Conservation (phyloP, 768 basidiomycete species). For the Strobilomyces dryophilus region DNA sequence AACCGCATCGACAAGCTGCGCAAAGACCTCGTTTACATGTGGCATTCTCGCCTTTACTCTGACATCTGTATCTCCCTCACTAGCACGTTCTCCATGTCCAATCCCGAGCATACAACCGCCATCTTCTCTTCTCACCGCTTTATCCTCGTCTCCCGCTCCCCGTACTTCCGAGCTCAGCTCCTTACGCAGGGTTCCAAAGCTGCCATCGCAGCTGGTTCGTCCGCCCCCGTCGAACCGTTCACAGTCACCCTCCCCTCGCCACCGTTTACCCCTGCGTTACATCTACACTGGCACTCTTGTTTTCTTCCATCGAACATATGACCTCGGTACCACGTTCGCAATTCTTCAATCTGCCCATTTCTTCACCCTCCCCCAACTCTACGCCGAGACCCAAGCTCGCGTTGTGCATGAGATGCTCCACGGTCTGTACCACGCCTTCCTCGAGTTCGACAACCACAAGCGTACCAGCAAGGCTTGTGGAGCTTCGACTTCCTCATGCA, state of each 20-base stretch:
- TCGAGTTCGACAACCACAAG: conserved; percentile 75
- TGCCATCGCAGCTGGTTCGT: no score
- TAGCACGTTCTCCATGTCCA: conserved; percentile 58
- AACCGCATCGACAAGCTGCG: conserved; percentile 78
- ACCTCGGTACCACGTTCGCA: conserved; percentile 37
- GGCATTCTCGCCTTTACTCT: conserved; percentile 89
- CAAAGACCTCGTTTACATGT: conserved; percentile 95
- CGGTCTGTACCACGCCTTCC: conserved; percentile 85
- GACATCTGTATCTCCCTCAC: conserved; percentile 82
- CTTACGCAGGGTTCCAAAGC: no score
- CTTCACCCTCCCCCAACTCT: conserved; percentile 47
- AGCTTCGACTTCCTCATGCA: conserved; percentile 72
- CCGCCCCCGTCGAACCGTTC: no score
- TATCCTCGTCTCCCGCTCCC: no score
- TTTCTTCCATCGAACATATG: conserved; percentile 89
- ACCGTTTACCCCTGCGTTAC: conserved; percentile 93
- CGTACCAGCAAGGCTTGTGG: conserved; percentile 79
- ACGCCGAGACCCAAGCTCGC: conserved; percentile 79
- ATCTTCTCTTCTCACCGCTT: conserved; percentile 8
- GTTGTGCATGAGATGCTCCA: conserved; percentile 88
- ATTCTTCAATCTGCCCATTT: conserved; percentile 83
- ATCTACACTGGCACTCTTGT: conserved; percentile 93
- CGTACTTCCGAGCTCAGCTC: no score
- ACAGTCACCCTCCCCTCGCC: conserved; percentile 62
- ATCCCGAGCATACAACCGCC: conserved; percentile 68